Base-by-base conservation (phyloP, 495 filamentous ascomycete genomes). In the Podospora tetraspora region DNA sequence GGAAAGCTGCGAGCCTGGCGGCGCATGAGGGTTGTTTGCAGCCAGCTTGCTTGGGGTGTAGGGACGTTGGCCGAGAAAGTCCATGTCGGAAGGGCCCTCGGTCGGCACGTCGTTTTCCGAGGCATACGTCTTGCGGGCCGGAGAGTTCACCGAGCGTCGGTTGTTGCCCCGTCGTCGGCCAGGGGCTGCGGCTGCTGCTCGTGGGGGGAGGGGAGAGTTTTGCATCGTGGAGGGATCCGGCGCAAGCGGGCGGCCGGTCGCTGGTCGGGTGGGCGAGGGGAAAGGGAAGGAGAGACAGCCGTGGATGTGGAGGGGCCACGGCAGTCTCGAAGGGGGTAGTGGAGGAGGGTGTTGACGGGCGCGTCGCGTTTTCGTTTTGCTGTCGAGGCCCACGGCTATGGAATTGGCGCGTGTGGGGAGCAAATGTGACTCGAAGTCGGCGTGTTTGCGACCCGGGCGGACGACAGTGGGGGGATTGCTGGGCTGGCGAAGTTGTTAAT, bases 91-190 rank as follows among this genome's bases (percentile, higher is more conserved):
- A 29, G 66, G 25, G 30, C 58, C 30, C 23, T 77, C 69, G 25
- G 66, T 70, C 2, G 78, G 72, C 70, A 82, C 71, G 66, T 84
- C 82, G 66, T 78, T 84, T 69, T 84, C 82, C 56, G 82, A 84
- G 58, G 79, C 81, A 71, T 84, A 84, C 11, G 72, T 77, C 66
- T 78, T 84, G 62, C 74, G 75, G 12, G 76, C 76, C 0, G 77
- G 73, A 10, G 76, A 73, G 34, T 77, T 77, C 25, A 75, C 69
- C 21, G 69, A 68, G 34, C 73, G 75, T 30, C 78, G 74, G 64
- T 79, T 52, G 43, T 52, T 78, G 57, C 71, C 65, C 25, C 81
- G 79, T 52, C 81, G 80, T 23, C 79, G 74, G 66, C 74, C 80
- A 22, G 82, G 80, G 23, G 79, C 80, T 25, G 69, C 69, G 78